Base-by-base conservation (phyloP, 345 rosid genomes). In the Capsella bursapastoris region DNA sequence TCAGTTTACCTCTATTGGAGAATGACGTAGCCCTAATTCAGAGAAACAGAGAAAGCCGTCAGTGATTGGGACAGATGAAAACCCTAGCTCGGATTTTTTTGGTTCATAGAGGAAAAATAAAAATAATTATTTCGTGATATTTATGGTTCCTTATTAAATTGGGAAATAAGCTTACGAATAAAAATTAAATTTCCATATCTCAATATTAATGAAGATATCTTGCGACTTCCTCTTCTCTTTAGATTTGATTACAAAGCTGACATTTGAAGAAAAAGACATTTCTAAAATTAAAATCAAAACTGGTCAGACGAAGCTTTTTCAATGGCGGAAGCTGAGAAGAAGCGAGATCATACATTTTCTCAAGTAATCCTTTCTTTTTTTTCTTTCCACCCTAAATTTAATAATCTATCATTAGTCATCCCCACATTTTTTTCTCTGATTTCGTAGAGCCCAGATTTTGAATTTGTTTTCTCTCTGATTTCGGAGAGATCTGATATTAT, bases 281-380 rank as follows among this genome's bases (percentile, higher is more conserved):
- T 56, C 52, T 13, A 16, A 52, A 52, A 61, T n/a, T 25, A 38
- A 38, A 75, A 62, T 0, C 43, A 63, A 64, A 9, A 7, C 7
- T 6, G 56, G 2, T 44, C 13, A 62, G 68, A 60, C 45, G 41
- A 45, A 68, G 55, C 64, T 49, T 49, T 49, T 57, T 66, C 79
- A 52, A 77, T 77, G 81, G 77, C 77, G 68, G 80, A 70, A 49
- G 11, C 68, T 57, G 80, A 65, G 68, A 66, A 50, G 68, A 77
- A 9, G 48, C 76, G 81, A 58, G 76, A 77, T 77, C 81, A 58
- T 34, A 9, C 62, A 50, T 71, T 57, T 65, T 59, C 63, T 71
- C 81, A 66, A 71, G 81, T 71, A 40, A 41, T 44, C 29, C 12
- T 32, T 31, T 22, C 25, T 2, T 10, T 1, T 50, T 49, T 49